These are phyloP conservation scores for Eucalyptus erythrocorys DNA, from an alignment of 345 rosid genomes.

Conservation along the genomic window DNA sequence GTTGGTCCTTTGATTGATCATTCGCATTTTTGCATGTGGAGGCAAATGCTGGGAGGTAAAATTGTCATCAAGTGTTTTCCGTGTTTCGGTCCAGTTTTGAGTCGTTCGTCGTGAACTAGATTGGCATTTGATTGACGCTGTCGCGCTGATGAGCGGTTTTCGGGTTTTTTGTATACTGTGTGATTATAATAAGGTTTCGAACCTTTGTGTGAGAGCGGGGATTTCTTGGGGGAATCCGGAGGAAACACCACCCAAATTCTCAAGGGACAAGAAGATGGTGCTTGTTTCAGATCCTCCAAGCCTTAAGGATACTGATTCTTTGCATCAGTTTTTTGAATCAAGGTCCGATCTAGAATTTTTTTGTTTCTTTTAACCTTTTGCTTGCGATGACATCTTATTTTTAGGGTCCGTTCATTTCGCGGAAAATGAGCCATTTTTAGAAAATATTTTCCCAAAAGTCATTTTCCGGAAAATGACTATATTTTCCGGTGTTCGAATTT, in stretches of 20 bases:
- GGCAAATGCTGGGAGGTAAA: conserved; percentile 5
- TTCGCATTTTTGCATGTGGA: neutral
- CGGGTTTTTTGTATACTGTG: neutral
- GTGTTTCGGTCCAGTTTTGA: neutral
- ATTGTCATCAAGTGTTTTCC: conserved; percentile 14
- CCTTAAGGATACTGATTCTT: conserved; percentile 30
- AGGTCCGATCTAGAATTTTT: conserved; percentile 17
- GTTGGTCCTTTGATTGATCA: neutral
- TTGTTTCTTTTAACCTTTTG: neutral
- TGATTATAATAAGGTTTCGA: neutral
- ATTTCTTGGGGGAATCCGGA: conserved; percentile 3
- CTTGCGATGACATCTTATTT: neutral
- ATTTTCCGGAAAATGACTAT: too few relatives aligned
- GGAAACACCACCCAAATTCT: conserved; percentile 19
- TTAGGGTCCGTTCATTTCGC: too few relatives aligned
- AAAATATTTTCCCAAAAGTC: too few relatives aligned
- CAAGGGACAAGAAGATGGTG: conserved; percentile 47
- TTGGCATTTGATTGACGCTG: neutral
- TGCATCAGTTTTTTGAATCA: conserved; percentile 51
- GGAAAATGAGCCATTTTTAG: too few relatives aligned
- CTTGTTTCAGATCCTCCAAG: conserved; percentile 78
- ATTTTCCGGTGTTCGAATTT: too few relatives aligned
- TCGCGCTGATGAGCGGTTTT: neutral
- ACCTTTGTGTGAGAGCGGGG: conserved; percentile 3
- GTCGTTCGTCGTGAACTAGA: neutral